Base-by-base conservation (phyloP, 768 basidiomycete species). In the Pleurotus salmoneostramineus region DNA sequence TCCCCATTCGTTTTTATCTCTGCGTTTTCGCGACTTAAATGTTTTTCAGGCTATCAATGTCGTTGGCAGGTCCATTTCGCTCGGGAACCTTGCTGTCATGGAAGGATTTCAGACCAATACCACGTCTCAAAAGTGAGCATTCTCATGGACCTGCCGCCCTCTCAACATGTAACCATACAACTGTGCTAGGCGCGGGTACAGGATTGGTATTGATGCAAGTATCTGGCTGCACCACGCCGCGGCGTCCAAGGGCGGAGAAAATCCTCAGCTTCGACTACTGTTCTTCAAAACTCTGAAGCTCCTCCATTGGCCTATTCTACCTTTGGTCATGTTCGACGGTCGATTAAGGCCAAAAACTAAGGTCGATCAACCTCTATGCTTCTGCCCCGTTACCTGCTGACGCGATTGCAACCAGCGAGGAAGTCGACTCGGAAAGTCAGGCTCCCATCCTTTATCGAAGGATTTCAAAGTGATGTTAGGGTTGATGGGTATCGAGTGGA, bases 311-410 rank as follows among this genome's bases (percentile, higher is more conserved):
- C 52, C 89, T 0, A 76, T 90, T 48, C 72, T 88, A 14, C 86
- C 87, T 0, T 74, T 91, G 31, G 88, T 90, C 65, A 83, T 91
- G 3, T 91, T 91, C 65, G 88, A 91, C 68, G 89, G 89, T 0
- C 81, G 83, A 2, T 70, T 83, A 56, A 77, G 88, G 52, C 89
- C 89, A 3, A 76, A 79, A 40, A 63, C 82, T 60, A 91, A 91
- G 72, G 82, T 81, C 14, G 72, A 77, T 40, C 37, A n/a, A 52
- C 6, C 10, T 36, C 37, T 35, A 12, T n/a, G 34, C 50, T 10
- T 8, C 68, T 4, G 72, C 75, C 17, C 65, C 70, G 7, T 32
- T 46, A 17, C 12, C 15, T 32, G 36, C 14, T 43, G 15, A 14
- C 40, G 7, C 6, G 5, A 6, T 49, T 8, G 5, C 12, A 37